Base-by-base conservation (phyloP, 2,329 filamentous ascomycete genomes). In the Dactylellina drechsleri region DNA sequence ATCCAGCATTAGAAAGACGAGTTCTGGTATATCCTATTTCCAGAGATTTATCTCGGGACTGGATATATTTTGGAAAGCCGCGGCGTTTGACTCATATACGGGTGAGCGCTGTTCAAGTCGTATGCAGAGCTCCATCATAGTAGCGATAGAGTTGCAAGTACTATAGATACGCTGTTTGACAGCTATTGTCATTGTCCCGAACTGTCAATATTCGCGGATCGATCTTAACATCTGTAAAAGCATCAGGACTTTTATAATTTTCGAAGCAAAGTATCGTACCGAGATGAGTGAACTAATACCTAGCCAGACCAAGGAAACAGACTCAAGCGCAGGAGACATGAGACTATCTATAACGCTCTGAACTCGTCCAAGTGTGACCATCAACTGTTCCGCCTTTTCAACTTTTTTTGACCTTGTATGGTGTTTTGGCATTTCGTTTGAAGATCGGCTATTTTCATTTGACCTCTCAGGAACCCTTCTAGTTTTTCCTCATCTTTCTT, bases 271-370 rank as follows among this genome's bases (percentile, higher is more conserved):
- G 13, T 6, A 65, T 15, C 65, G 47, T 62, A 70, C 66, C 36
- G 66, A 62, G 59, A 70, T 47, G 13, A 70, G 26, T 0, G 56
- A 56, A 13, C 66, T 70, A 23, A 70, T 54, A 5, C 66, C 66
- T 15, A 70, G 52, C 66, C 66, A 70, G 5, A 70, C 66, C 16
- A 70, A 47, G 4, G 66, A 70, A 31, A 70, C 50, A 20, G 31
- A 61, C 31, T 70, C 66, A 40, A 56, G 66, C 5, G 66, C 66
- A 16, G 49, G 18, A 3, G 66, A 56, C 1, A 70, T 31, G 1
- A 70, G 23, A 5, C 18, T n/a, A 41, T 70, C 66, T 6, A 36
- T 41, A 7, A 26, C 49, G 5, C 28, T 16, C 49, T 70, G 56
- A 8, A 68, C 47, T 4, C 65, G 45, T 26, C 23, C 26, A 28